Percentiles rank a stretch among this genome's conserved stretches.
These are phyloP conservation scores for Leccinum longicurvipes DNA, from an alignment of 768 basidiomycete genomes.

Conservation along the genomic window DNA sequence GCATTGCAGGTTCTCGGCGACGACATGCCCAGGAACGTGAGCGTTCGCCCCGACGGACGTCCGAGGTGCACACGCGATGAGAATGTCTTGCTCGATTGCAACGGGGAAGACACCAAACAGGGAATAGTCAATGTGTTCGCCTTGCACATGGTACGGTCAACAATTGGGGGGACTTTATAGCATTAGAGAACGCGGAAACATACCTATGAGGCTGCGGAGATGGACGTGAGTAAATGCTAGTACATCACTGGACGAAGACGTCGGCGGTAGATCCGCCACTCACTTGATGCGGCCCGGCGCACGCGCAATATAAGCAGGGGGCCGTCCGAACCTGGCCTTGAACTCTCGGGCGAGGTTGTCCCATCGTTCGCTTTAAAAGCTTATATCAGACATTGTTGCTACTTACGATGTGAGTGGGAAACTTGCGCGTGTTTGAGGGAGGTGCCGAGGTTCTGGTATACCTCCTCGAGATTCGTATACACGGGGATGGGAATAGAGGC, in stretches of 20 bases:
- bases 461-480: slow-evolving; percentile 52
- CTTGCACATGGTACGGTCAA: slow-evolving; percentile 32
- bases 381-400: neutral
- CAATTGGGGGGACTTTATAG: neutral
- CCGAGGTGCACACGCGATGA: slow-evolving; percentile 69
- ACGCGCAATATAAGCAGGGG: slow-evolving; percentile 66
- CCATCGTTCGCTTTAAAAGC: slow-evolving; percentile 49
- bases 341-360: slow-evolving; percentile 60
- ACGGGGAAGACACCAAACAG: slow-evolving; percentile 81
- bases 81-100: slow-evolving; percentile 81
- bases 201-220: slow-evolving; percentile 34
- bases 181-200: neutral
- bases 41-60: slow-evolving; percentile 6
- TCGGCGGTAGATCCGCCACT: slow-evolving; percentile 6
- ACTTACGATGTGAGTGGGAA: neutral
- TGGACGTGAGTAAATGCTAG: neutral
- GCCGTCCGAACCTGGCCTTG: slow-evolving; percentile 57
- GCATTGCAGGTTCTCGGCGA: slow-evolving; percentile 57
- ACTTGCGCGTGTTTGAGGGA: slow-evolving; percentile 51
- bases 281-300: slow-evolving; percentile 84
- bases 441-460: slow-evolving; percentile 51
- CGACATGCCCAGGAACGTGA: slow-evolving; percentile 48
- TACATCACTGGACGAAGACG: neutral
- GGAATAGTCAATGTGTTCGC: slow-evolving; percentile 83
- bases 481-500: slow-evolving; percentile 59